Base-by-base conservation (phyloP, 2,329 filamentous ascomycete species). In the Cercospora janseana region DNA sequence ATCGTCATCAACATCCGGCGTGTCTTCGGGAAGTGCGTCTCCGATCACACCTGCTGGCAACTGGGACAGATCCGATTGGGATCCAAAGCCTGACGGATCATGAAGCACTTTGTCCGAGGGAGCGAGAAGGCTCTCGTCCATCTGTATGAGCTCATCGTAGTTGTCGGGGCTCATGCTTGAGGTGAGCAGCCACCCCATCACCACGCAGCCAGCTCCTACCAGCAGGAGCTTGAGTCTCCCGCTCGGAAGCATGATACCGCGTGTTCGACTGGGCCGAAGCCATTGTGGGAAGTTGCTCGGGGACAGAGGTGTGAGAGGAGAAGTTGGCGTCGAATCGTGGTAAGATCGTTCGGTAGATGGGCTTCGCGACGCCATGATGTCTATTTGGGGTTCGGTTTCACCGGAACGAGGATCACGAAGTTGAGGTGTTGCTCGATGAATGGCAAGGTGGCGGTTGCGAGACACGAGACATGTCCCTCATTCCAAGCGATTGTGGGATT, bases 141-240 rank as follows among this genome's bases (percentile, higher is more conserved):
- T 23, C 6, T 45, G 45, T 4, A 49, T 38, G n/a, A 46, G 13
- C n/a, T 46, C 43, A 29, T 43, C 35, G 2, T 56, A 41, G 4
- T 46, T 52, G 4, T 28, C 34, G 7, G 60, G 54, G 4, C 57
- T 59, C 24, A 68, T 49, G 1, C 51, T 56, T 9, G 61, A 60
- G 12, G 65, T 67, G 4, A 66, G 37, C 24, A 62, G 54, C 57
- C 63, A 67, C 2, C 66, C 66, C 21, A 67, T 55, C 13, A 63
- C n/a, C 5, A 68, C 52, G 34, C 61, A 66, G 2, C 49, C 53
- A 10, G 56, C 10, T 1, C 56, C 63, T 5, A 66, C 49, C 6
- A 60, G 46, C 10, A 59, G 31, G 16, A 64, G 29, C 31, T 61
- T 61, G 34, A 66, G 24, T 27, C 59, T 57, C 8, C 57, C 55